A percentile compares a stretch with the other conserved stretches of the same genome.
These are phyloP conservation scores for Protomyces macrosporus DNA, from an alignment of 1,139 yeast species.

Conservation along the genomic window DNA sequence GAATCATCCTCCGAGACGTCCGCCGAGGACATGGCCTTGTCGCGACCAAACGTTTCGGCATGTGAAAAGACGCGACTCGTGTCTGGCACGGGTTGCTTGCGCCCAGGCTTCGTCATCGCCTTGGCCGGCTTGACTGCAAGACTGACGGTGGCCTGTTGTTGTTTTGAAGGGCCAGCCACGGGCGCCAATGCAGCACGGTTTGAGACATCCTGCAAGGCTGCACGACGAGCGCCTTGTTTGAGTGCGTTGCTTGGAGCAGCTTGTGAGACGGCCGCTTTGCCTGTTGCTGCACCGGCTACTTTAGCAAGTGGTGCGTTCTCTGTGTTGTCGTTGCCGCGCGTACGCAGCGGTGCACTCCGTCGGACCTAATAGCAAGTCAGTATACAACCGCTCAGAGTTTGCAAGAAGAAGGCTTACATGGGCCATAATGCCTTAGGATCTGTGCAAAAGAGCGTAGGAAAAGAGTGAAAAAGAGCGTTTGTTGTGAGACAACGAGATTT, in stretches of 20 bases:
- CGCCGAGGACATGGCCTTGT: slow-evolving; percentile 7
- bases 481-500: too few relatives aligned
- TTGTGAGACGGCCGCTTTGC: not conserved
- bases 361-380: slow-evolving; percentile 1
- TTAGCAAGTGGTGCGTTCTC: slow-evolving; percentile 16
- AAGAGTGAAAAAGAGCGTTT: too few relatives aligned
- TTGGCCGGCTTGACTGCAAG: not conserved
- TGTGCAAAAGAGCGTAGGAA: too few relatives aligned
- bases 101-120: slow-evolving; percentile 28
- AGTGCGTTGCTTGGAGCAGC: slow-evolving; percentile 19
- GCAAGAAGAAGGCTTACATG: not conserved
- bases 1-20: slow-evolving; percentile 4
- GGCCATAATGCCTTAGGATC: not conserved
- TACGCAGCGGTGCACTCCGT: slow-evolving; percentile 9
- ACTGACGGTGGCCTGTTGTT: not conserved
- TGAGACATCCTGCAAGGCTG: slow-evolving; percentile 32
- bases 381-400: not conserved
- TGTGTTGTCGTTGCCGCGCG: slow-evolving; percentile 5
- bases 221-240: slow-evolving; percentile 32
- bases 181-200: slow-evolving; percentile 18
- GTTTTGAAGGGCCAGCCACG: slow-evolving; percentile 12
- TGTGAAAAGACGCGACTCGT: not conserved
- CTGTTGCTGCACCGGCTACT: not conserved
- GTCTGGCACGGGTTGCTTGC: slow-evolving; percentile 17
- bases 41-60: slow-evolving; percentile 1